These are phyloP conservation scores for Cajanus cajan DNA, from an alignment of 306 rosid species.

Conservation along the genomic window DNA sequence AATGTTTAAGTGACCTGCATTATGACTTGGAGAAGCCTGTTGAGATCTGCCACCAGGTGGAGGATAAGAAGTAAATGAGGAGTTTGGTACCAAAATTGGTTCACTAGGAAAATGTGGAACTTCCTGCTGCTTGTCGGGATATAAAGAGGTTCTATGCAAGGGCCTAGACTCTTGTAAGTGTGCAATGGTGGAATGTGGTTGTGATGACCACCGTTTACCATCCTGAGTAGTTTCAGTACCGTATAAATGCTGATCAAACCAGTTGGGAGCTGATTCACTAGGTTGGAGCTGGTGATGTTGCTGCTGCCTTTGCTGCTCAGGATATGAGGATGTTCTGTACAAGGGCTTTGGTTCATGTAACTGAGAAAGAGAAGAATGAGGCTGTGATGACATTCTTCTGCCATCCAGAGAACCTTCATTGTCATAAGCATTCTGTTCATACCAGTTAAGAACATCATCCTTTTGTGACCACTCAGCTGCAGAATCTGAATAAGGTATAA, in stretches of 20 bases:
- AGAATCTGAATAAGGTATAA: constrained; percentile 39
- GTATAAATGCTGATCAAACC: constrained; percentile 48
- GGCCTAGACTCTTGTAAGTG: constrained; percentile 38
- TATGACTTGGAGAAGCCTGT: constrained; percentile 48
- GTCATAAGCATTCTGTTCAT: constrained; percentile 42
- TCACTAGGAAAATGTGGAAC: constrained; percentile 51
- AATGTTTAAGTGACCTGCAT: constrained; percentile 40
- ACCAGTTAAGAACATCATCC: constrained; percentile 42
- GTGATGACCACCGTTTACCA: constrained; percentile 59
- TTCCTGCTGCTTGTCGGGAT: constrained; percentile 53
- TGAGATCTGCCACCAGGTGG: constrained; percentile 54
- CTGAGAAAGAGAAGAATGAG: constrained; percentile 45
- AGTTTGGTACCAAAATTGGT: constrained; percentile 49
- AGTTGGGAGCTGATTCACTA: constrained; percentile 61
- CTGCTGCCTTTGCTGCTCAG: constrained; percentile 79
- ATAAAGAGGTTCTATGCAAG: constrained; percentile 52
- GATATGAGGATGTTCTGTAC: constrained; percentile 86
- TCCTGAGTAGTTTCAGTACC: constrained; percentile 47
- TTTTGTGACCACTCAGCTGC: constrained; percentile 41
- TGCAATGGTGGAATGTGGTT: constrained; percentile 46
- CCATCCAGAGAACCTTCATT: constrained; percentile 46
- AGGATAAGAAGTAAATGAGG: constrained; percentile 60
- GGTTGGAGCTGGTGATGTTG: constrained; percentile 55
- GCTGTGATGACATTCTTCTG: constrained; percentile 61
- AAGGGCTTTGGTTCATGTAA: constrained; percentile 55